A percentile compares a stretch with the other conserved stretches of the same genome.
phyloP scores from a whole-genome alignment of 1,284 basidiomycete genomes.

The Chiua sp. region DNA sequence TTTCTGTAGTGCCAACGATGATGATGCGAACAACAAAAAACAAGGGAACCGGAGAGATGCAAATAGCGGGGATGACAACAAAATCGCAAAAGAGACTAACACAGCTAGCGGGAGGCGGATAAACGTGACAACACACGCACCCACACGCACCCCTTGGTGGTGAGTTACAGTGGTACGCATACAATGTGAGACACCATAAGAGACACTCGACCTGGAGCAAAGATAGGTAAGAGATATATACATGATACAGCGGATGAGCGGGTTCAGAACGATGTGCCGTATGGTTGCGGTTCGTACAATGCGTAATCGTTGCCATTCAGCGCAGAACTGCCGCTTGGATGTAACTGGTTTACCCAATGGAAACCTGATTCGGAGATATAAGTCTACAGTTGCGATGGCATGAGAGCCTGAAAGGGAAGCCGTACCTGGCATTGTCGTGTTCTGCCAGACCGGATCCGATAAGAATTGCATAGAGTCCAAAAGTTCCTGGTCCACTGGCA shows the following conservation, averaged over 20 bases:
- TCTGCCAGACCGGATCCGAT: constrained; percentile 57
- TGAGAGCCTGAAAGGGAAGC: too few relatives aligned
- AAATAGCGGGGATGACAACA: not conserved
- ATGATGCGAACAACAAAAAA: not conserved
- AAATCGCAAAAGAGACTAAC: not conserved
- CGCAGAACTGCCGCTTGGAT: constrained; percentile 11
- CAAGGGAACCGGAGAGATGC: too few relatives aligned
- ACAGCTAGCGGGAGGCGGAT: not conserved
- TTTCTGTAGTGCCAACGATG: not conserved
- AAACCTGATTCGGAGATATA: constrained; percentile 36
- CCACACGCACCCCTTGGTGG: not conserved
- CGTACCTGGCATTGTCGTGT: constrained; percentile 58
- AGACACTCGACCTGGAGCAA: not conserved
- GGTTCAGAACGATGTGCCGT: constrained; percentile 16
- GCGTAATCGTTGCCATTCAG: constrained; percentile 34
- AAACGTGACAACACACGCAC: not conserved
- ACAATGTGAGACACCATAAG: not conserved
- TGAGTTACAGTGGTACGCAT: not conserved
- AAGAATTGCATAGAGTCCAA: constrained; percentile 65
- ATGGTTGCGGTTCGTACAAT: constrained; percentile 32
- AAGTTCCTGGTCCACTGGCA: constrained; percentile 64
- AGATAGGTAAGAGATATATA: not conserved
- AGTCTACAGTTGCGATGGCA: not conserved
- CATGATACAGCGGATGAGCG: not conserved
- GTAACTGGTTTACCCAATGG: constrained; percentile 47